These are phyloP conservation scores for Fusarium virguliforme DNA, from an alignment of 2,329 filamentous ascomycete genomes.

Conservation along the genomic window DNA sequence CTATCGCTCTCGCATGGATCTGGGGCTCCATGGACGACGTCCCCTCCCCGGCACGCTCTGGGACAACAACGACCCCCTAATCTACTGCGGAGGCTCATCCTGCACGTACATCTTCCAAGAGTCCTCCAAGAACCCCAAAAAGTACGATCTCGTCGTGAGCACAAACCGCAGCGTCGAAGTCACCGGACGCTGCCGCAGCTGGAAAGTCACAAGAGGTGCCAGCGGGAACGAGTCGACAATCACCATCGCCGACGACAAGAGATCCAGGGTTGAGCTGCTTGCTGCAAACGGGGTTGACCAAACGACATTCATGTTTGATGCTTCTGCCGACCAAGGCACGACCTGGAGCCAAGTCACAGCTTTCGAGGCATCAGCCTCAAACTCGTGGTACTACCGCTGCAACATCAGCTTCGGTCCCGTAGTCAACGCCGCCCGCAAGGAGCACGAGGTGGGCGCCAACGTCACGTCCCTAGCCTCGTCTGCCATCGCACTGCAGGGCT, in stretches of 20 bases:
- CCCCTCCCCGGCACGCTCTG: slow-evolving; percentile 53
- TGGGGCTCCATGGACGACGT: slow-evolving; percentile 36
- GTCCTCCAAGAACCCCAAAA: slow-evolving; percentile 19
- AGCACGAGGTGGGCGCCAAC: slow-evolving; percentile 42
- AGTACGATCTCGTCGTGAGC: slow-evolving; percentile 36
- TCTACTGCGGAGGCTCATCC: slow-evolving; percentile 53
- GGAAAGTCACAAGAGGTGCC: slow-evolving; percentile 39
- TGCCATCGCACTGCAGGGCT: slow-evolving; percentile 47
- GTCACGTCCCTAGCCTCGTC: slow-evolving; percentile 40
- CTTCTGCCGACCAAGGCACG: slow-evolving; percentile 16
- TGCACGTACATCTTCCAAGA: slow-evolving; percentile 61
- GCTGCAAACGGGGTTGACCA: slow-evolving; percentile 36
- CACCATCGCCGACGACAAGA: slow-evolving; percentile 24
- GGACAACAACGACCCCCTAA: slow-evolving; percentile 51
- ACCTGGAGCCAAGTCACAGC: slow-evolving; percentile 45
- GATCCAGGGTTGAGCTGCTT: slow-evolving; percentile 28
- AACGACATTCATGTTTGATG: slow-evolving; percentile 46
- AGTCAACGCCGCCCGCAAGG: slow-evolving; percentile 31
- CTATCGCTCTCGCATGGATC: slow-evolving; percentile 54
- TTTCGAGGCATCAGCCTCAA: slow-evolving; percentile 40
- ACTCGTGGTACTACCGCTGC: slow-evolving; percentile 47
- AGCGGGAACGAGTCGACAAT: slow-evolving; percentile 37
- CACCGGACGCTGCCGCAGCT: slow-evolving; percentile 37
- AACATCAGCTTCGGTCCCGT: slow-evolving; percentile 43
- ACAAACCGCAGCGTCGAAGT: slow-evolving; percentile 39